phyloP scores from a whole-genome alignment of 2,329 filamentous ascomycete species.

The Penicillium carneum region DNA sequence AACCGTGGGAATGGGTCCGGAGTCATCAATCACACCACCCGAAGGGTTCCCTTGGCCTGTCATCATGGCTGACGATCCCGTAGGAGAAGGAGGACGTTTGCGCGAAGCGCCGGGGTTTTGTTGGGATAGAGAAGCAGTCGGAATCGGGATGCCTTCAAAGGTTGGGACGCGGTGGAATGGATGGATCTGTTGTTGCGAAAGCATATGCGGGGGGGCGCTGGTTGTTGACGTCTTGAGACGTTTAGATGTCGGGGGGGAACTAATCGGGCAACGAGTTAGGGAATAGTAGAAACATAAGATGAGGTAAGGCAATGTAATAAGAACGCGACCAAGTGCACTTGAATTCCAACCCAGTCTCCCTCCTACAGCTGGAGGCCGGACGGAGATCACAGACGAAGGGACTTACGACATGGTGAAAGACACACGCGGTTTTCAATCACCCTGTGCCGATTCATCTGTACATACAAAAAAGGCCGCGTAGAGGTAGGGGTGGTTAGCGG shows the following conservation, averaged over 20 bases:
- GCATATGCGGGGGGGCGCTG: constrained; percentile 46
- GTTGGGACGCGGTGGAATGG: constrained; percentile 46
- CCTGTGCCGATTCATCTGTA: constrained; percentile 49
- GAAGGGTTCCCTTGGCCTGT: constrained; percentile 42
- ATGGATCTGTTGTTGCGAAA: constrained; percentile 50
- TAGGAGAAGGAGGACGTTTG: constrained; percentile 55
- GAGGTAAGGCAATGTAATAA: constrained; percentile 16
- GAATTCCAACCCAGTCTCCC: constrained; percentile 32
- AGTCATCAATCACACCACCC: constrained; percentile 41
- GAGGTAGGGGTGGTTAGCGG: constrained; percentile 43
- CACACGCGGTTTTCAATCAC: constrained; percentile 46
- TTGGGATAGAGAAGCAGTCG: constrained; percentile 43
- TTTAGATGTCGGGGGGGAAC: constrained; percentile 53
- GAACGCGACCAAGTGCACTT: constrained; percentile 25
- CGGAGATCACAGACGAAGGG: constrained; percentile 39
- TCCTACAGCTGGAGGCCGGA: constrained; percentile 29
- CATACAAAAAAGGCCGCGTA: constrained; percentile 45
- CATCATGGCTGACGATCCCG: constrained; percentile 49
- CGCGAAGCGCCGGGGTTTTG: constrained; percentile 46
- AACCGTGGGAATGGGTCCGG: constrained; percentile 34
- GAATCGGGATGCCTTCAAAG: constrained; percentile 53
- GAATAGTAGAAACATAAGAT: constrained; percentile 16
- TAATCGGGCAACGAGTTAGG: constrained; percentile 29
- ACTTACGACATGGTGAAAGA: constrained; percentile 54
- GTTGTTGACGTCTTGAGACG: constrained; percentile 51